These are phyloP conservation scores for Wallemia hederae DNA, from an alignment of 1,284 basidiomycete genomes.

Conservation along the genomic window DNA sequence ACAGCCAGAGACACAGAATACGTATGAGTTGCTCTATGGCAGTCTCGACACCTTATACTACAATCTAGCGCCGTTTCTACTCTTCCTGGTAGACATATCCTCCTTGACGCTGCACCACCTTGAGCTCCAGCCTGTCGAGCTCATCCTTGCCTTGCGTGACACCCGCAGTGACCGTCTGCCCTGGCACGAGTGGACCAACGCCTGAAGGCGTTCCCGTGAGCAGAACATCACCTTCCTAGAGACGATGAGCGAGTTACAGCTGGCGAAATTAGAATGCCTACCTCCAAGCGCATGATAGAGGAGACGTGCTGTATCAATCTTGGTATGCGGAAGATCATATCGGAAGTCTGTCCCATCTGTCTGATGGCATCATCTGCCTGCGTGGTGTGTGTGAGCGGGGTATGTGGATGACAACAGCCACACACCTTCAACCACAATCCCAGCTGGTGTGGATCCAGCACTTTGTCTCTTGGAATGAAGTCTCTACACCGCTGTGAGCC, in stretches of 20 bases:
- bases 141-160: conserved; percentile 32
- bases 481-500: conserved; percentile 19
- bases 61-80: conserved; percentile 2
- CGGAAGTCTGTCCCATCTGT: conserved; percentile 53
- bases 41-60: too few relatives aligned
- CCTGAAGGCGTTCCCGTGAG: conserved; percentile 70
- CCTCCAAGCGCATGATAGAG: conserved; percentile 83
- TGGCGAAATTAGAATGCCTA: conserved; percentile 15
- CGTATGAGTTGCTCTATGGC: too few relatives aligned
- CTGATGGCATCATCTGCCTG: conserved; percentile 40
- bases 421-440: conserved; percentile 40
- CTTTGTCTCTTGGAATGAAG: conserved; percentile 45
- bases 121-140: conserved; percentile 33
- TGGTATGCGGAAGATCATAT: conserved; percentile 86
- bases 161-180: conserved; percentile 49
- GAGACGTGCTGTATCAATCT: conserved; percentile 72
- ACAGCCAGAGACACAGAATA: too few relatives aligned
- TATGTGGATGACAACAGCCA: background rate
- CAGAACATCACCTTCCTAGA: conserved; percentile 56
- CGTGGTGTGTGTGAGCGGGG: background rate
- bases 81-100: conserved; percentile 31
- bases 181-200: conserved; percentile 45
- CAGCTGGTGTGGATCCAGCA: conserved; percentile 46
- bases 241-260: conserved; percentile 1
- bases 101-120: conserved; percentile 32